Conservation (phyloP, 257 asterid genomes). For the Paraleonurus japonicus region DNA sequence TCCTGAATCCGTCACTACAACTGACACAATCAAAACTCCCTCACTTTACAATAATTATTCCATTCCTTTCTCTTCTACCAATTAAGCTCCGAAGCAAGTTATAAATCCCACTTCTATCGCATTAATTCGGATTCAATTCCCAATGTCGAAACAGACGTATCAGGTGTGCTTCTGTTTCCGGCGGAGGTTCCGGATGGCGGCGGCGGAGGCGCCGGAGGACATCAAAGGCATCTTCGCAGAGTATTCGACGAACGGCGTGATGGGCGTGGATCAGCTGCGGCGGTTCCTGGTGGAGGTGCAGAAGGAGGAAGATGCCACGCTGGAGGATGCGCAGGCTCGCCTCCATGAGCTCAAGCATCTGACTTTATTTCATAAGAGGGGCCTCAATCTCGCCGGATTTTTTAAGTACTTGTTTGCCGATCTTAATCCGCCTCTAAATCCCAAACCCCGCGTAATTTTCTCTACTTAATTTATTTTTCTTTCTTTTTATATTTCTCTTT, state of each 20-base stretch:
- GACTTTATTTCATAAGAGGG: slow-evolving; percentile 40
- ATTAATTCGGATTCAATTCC: neutral
- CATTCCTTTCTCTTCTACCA: neutral
- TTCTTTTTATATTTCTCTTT: too few species aligned
- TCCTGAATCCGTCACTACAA: too few species aligned
- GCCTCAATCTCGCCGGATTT: slow-evolving; percentile 41
- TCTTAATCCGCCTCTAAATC: slow-evolving; percentile 44
- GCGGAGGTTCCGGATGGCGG: slow-evolving; percentile 44
- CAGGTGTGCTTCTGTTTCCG: slow-evolving; percentile 52
- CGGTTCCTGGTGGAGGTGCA: slow-evolving; percentile 54
- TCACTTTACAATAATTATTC: neutral
- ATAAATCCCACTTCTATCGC: neutral
- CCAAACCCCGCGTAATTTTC: slow-evolving; percentile 40
- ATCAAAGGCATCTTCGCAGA: slow-evolving; percentile 33
- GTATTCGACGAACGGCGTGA: slow-evolving; percentile 44
- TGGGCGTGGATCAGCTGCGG: slow-evolving; percentile 44
- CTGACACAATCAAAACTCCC: too few species aligned
- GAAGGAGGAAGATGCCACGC: slow-evolving; percentile 40
- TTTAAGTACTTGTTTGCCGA: slow-evolving; percentile 53
- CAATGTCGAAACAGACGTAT: slow-evolving; percentile 40
- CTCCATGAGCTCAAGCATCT: slow-evolving; percentile 34
- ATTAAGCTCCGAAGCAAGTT: neutral
- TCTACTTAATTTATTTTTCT: neutral
- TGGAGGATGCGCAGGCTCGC: slow-evolving; percentile 44
- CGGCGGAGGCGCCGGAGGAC: slow-evolving; percentile 52